Evolutionary conservation across 192 early-diverging fungal genomes (phyloP).

Genomic region (Coemansia sp.): DNA sequence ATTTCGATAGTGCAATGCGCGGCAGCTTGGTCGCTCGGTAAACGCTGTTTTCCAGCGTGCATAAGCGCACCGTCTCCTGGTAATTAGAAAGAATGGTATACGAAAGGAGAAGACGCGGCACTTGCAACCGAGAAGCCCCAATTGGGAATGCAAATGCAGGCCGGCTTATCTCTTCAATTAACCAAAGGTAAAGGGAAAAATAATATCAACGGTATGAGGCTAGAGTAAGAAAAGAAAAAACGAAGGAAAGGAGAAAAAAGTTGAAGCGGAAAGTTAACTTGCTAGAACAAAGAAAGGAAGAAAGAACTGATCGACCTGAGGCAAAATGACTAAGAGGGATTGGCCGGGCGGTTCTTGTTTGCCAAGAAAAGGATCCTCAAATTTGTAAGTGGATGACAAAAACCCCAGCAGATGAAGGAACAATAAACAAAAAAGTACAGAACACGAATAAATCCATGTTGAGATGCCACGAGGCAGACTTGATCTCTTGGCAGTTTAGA

Average conservation of each 20-base stretch:
- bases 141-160: background rate
- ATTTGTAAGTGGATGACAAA: background rate
- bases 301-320: background rate
- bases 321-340: no score
- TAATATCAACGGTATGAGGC: background rate
- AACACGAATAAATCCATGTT: background rate
- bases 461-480: no score
- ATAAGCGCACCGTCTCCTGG: conserved; percentile 14
- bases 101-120: background rate
- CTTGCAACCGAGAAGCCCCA: background rate
- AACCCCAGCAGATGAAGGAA: background rate
- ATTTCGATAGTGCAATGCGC: conserved; percentile 43
- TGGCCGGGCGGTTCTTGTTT: background rate
- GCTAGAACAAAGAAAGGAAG: background rate
- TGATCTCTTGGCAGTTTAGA: no score
- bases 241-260: background rate
- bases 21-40: background rate
- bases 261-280: background rate
- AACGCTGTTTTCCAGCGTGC: conserved; percentile 16
- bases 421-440: background rate
- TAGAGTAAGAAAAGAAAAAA: background rate
- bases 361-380: background rate
- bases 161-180: background rate
- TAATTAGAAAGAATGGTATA: background rate
- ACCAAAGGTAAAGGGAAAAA: background rate